Conservation (phyloP, 2,329 filamentous ascomycete species). For the Ascochyta koolunga region DNA sequence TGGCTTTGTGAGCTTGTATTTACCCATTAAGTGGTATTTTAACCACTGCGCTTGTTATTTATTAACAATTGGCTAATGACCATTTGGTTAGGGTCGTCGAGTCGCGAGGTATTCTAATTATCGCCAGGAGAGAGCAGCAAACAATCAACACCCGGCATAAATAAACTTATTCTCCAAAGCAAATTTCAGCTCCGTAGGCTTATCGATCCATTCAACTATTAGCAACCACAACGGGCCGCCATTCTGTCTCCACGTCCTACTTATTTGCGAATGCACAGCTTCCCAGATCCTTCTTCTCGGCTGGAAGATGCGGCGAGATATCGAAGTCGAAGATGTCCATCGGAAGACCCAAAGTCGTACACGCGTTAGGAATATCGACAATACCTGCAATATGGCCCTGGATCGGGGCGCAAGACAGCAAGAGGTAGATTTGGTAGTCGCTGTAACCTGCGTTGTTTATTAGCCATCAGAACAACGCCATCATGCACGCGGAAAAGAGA, state of each 20-base stretch:
- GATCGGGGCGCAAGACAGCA: slow-evolving; percentile 84
- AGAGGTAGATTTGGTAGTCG: slow-evolving; percentile 82
- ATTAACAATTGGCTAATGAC: no score
- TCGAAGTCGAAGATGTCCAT: slow-evolving; percentile 97
- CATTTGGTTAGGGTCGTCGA: no score
- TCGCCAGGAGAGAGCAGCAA: no score
- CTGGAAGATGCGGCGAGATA: slow-evolving; percentile 70
- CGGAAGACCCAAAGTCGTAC: slow-evolving; percentile 84
- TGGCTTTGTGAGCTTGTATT: no score
- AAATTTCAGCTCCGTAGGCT: no score
- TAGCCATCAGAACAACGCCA: not conserved
- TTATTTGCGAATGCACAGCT: slow-evolving; percentile 67
- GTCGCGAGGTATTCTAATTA: no score
- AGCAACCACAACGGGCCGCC: not conserved
- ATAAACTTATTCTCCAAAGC: no score
- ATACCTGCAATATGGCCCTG: slow-evolving; percentile 89
- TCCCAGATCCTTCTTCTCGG: slow-evolving; percentile 71
- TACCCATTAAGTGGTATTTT: no score
- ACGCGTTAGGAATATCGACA: slow-evolving; percentile 87
- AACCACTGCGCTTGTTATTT: no score
- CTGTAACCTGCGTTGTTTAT: slow-evolving; percentile 52
- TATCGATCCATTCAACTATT: not conserved
- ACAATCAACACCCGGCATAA: no score
- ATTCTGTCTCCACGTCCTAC: slow-evolving; percentile 4
- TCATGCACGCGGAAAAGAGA: not conserved